These are phyloP conservation scores for Dactylonectria macrodidyma DNA, from an alignment of 2,329 filamentous ascomycete genomes.

Conservation along the genomic window DNA sequence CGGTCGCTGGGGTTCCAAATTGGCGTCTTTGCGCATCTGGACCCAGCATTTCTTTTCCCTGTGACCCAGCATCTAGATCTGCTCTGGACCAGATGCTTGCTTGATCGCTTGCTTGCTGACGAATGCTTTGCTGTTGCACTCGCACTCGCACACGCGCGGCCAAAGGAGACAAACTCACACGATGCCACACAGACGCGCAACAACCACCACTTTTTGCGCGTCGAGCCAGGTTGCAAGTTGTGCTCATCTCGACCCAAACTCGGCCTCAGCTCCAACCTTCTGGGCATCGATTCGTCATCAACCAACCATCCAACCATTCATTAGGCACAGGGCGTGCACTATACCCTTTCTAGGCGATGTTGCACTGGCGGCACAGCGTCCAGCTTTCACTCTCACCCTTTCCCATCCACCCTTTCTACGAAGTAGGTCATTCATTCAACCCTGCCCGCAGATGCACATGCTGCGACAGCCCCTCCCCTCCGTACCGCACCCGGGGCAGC, in stretches of 20 bases:
- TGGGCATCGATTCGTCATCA: background rate
- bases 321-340: background rate
- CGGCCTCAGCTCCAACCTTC: background rate
- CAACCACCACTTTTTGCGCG: too few species aligned
- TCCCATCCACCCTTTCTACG: too few species aligned
- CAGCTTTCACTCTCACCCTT: background rate
- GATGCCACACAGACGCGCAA: background rate
- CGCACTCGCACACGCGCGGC: too few species aligned
- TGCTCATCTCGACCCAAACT: background rate
- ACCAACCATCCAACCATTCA: background rate
- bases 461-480: constrained; percentile 4
- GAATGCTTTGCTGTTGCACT: too few species aligned
- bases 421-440: background rate
- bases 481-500: background rate
- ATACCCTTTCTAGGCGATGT: constrained; percentile 10
- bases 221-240: too few species aligned
- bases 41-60: background rate
- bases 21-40: background rate
- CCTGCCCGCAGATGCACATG: background rate
- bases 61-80: background rate
- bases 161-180: background rate
- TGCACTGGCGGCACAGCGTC: constrained; percentile 5
- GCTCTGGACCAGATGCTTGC: too few species aligned
- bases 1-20: background rate
- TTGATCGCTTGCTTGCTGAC: too few species aligned